Conservation (phyloP, 345 rosid species). For the Iberis pinnata region DNA sequence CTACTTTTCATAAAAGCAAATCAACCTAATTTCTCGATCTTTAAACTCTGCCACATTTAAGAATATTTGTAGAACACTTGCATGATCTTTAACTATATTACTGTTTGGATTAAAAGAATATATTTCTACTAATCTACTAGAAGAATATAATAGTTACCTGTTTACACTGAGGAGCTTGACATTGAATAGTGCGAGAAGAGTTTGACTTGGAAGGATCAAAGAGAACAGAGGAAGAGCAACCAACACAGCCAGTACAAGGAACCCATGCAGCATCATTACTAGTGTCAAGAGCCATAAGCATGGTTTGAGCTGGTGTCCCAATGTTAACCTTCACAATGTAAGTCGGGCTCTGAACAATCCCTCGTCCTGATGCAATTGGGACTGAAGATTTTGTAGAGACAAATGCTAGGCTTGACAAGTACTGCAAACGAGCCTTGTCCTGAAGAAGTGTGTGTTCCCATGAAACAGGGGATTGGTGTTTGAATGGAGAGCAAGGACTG, state of each 20-base stretch:
- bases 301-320: slow-evolving; percentile 76
- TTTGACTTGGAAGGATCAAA: slow-evolving; percentile 48
- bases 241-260: slow-evolving; percentile 71
- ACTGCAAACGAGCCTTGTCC: slow-evolving; percentile 66
- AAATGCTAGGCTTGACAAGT: slow-evolving; percentile 56
- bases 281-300: slow-evolving; percentile 85
- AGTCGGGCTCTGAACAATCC: slow-evolving; percentile 71
- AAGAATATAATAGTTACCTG: slow-evolving; percentile 43
- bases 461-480: slow-evolving; percentile 44
- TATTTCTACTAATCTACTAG: no score
- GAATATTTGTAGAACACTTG: no score
- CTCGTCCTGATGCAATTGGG: slow-evolving; percentile 88
- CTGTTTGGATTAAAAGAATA: no score
- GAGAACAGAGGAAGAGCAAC: slow-evolving; percentile 54
- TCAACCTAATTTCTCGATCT: no score
- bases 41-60: no score
- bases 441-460: slow-evolving; percentile 73
- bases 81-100: neutral
- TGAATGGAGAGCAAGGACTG: slow-evolving; percentile 78
- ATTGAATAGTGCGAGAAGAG: slow-evolving; percentile 47
- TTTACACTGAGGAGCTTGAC: slow-evolving; percentile 68
- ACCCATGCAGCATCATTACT: slow-evolving; percentile 89
- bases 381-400: slow-evolving; percentile 49
- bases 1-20: no score
- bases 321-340: slow-evolving; percentile 64